phyloP scores from a whole-genome alignment of 2,329 filamentous ascomycete genomes.

The Paramyrothecium sp. region DNA sequence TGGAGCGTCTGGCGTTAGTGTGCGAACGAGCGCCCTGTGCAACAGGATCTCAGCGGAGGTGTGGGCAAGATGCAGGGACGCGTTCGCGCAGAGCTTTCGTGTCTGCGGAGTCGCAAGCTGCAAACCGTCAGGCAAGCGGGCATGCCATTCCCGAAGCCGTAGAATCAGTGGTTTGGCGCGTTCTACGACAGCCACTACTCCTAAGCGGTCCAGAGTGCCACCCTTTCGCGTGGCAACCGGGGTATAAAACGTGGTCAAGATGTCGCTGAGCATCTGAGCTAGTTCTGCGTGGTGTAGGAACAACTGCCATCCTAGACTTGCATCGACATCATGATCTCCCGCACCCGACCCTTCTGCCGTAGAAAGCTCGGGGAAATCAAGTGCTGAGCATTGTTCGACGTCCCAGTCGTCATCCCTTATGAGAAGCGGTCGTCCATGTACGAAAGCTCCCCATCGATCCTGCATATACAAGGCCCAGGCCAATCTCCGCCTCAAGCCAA shows the following conservation, averaged over 20 bases:
- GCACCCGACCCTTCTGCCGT: slow-evolving; percentile 31
- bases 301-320: slow-evolving; percentile 42
- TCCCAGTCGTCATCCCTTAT: slow-evolving; percentile 55
- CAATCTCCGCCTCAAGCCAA: slow-evolving; percentile 57
- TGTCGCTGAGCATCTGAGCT: slow-evolving; percentile 49
- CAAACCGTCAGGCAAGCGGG: slow-evolving; percentile 41
- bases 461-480: slow-evolving; percentile 67
- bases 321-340: slow-evolving; percentile 36
- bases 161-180: slow-evolving; percentile 30
- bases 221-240: slow-evolving; percentile 25
- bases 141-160: slow-evolving; percentile 41
- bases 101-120: slow-evolving; percentile 41
- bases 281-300: slow-evolving; percentile 51
- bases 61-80: slow-evolving; percentile 49
- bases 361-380: slow-evolving; percentile 37
- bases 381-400: slow-evolving; percentile 33
- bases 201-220: slow-evolving; percentile 28
- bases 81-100: slow-evolving; percentile 37
- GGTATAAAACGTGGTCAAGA: slow-evolving; percentile 48
- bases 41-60: slow-evolving; percentile 50
- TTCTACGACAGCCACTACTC: slow-evolving; percentile 29
- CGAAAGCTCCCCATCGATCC: slow-evolving; percentile 60
- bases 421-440: slow-evolving; percentile 56
- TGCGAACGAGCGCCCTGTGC: slow-evolving; percentile 47
- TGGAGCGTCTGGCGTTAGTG: slow-evolving; percentile 31